Evolutionary conservation across 441 rosid genomes (phyloP), one percentile per base, ranked within the genome.

Genomic region (Capsella rubella): DNA sequence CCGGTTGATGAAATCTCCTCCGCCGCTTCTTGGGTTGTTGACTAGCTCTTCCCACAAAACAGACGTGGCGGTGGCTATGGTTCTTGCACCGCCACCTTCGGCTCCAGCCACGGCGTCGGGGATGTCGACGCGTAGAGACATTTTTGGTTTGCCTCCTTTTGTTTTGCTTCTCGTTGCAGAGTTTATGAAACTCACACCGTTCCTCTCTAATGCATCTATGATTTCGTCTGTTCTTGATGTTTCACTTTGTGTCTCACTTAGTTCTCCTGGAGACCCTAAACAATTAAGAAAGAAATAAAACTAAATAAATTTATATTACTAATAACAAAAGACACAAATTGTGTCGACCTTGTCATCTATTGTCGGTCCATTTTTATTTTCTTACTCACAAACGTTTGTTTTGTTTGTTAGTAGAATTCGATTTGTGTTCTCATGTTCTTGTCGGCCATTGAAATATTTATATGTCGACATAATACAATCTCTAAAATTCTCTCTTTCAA

Each of bases 21-120:
- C 69, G 1, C 88, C 90, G 11, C 57, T 32, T 60, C 78, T 74
- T 0, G 98, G 95, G 58, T 89, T 89, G 61, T 86, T 89, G 10
- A 89, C 91, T 13, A 95, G 78, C 78, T 95, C 96, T 64, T 95
- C 99, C 91, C 92, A 87, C 0, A 95, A 78, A 86, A 84, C 78
- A 1, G 95, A 82, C 1, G 86, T 87, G 27, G 87, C 82, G 3
- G 95, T 91, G 8, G 86, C 18, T 42, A 92, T 87, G 28, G 95
- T 76, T 42, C 87, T 75, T 16, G 85, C 54, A 2, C 90, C 88
- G 0, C 78, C 81, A 2, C 92, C 87, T 16, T 73, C 81, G 0
- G 64, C 54, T 67, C 81, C 78, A n/a, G 74, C 40, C 6, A 87
- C 85, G 0, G 87, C 80, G 4, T 87, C 84, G 3, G 99, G 96